Conservation (phyloP, 306 rosid genomes). For the Inga oerstediana region DNA sequence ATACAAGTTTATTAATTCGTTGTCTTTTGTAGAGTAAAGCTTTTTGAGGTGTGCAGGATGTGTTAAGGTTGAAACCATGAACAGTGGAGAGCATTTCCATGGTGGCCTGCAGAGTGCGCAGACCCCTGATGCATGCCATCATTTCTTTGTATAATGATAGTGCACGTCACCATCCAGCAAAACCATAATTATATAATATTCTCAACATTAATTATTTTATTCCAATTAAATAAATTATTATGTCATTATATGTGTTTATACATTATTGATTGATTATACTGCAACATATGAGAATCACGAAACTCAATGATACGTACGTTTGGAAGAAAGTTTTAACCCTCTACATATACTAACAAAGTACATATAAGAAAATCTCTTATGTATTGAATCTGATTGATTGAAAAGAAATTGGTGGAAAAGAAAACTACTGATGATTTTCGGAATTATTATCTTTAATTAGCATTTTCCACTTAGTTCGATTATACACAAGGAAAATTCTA, state of each 20-base stretch:
- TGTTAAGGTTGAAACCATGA: conserved; percentile 3
- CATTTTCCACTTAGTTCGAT: no score
- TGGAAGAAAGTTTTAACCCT: not conserved
- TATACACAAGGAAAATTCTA: no score
- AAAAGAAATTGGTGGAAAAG: not conserved
- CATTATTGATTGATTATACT: not conserved
- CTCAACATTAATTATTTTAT: not conserved
- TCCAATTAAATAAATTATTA: not conserved
- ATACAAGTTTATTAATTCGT: not conserved
- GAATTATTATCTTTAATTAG: no score
- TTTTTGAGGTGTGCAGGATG: not conserved
- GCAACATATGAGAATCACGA: not conserved
- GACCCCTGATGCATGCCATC: conserved; percentile 7
- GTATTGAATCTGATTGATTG: not conserved
- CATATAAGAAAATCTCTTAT: no score
- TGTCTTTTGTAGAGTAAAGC: not conserved
- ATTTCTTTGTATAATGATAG: not conserved
- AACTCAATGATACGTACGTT: not conserved
- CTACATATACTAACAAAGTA: not conserved
- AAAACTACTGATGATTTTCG: no score
- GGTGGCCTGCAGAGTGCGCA: conserved; percentile 17
- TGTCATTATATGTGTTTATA: not conserved
- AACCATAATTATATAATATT: not conserved
- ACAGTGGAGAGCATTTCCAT: not conserved
- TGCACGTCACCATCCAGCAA: conserved; percentile 2